These are phyloP conservation scores for Taphrina sp. DNA, from an alignment of 1,139 yeast species.

Conservation along the genomic window DNA sequence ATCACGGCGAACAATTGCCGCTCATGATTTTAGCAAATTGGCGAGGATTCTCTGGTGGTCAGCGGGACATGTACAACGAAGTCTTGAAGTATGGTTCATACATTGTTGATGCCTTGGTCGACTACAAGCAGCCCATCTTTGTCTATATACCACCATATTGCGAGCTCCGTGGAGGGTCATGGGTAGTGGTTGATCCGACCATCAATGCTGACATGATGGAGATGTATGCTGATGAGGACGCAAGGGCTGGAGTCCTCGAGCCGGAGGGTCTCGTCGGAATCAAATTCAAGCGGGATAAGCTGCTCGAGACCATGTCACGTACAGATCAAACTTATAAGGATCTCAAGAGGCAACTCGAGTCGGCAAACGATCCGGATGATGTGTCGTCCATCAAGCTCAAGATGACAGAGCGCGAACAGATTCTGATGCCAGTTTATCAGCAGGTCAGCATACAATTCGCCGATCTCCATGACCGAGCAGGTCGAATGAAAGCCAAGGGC, in stretches of 20 bases:
- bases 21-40: slow-evolving; percentile 96
- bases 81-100: slow-evolving; percentile 93
- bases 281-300: slow-evolving; percentile 90
- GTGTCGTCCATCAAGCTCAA: slow-evolving; percentile 63
- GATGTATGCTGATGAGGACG: slow-evolving; percentile 94
- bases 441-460: slow-evolving; percentile 96
- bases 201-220: slow-evolving; percentile 97
- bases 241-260: slow-evolving; percentile 98
- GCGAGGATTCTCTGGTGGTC: slow-evolving; percentile 99
- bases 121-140: slow-evolving; percentile 92
- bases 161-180: slow-evolving; percentile 98
- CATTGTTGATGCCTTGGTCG: slow-evolving; percentile 95
- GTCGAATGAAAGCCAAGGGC: slow-evolving; percentile 95
- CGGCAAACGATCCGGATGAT: slow-evolving; percentile 53
- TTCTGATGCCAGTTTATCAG: slow-evolving; percentile 78
- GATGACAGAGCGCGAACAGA: slow-evolving; percentile 74
- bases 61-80: slow-evolving; percentile 98
- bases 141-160: slow-evolving; percentile 97
- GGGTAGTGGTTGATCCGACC: slow-evolving; percentile 99
- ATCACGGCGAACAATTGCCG: slow-evolving; percentile 95
- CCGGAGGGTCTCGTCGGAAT: slow-evolving; percentile 99
- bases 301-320: slow-evolving; percentile 84
- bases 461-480: slow-evolving; percentile 94
- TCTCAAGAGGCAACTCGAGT: slow-evolving; percentile 46
- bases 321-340: slow-evolving; percentile 74